Conservation (phyloP, 2,329 filamentous ascomycete genomes). For the Nemania sp. region DNA sequence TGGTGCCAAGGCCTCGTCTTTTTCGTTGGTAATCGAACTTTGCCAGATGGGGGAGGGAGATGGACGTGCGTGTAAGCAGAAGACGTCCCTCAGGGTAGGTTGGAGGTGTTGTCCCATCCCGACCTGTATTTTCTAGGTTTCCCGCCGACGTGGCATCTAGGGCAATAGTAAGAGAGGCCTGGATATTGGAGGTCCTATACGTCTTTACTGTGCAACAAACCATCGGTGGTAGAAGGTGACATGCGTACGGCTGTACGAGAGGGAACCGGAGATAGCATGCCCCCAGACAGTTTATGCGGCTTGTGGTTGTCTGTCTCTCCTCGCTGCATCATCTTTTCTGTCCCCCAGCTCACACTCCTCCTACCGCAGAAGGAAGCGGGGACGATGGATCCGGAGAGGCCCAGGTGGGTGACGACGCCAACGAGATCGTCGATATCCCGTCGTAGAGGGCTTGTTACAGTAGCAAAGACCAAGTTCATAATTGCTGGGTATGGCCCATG, state of each 20-base stretch:
- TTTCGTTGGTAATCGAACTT: conserved; percentile 21
- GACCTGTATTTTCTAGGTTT: conserved; percentile 4
- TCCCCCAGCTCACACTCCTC: conserved; percentile 1
- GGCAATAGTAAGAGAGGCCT: not conserved
- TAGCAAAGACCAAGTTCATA: not conserved
- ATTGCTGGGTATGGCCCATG: not conserved
- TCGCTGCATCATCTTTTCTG: not conserved
- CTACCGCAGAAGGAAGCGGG: not conserved
- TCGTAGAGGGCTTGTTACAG: not conserved
- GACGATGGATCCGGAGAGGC: conserved; percentile 6
- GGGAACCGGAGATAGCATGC: conserved; percentile 13
- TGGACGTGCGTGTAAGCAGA: conserved; percentile 9
- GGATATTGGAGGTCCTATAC: conserved; percentile 16
- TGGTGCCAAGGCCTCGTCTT: conserved; percentile 22
- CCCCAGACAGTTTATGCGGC: conserved; percentile 4
- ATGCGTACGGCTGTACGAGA: conserved; percentile 13
- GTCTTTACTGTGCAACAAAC: conserved; percentile 4
- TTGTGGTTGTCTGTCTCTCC: conserved; percentile 14
- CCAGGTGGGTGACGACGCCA: too few species aligned
- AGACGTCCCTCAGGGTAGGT: conserved; percentile 1
- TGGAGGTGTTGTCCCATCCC: conserved; percentile 9
- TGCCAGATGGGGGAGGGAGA: not conserved
- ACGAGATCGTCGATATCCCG: not conserved
- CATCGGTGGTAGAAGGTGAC: conserved; percentile 22
- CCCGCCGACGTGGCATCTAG: conserved; percentile 7